Evolutionary conservation across 768 basidiomycete species (phyloP), one percentile per base, ranked within the genome.

Genomic region (Leccinum longicurvipes): DNA sequence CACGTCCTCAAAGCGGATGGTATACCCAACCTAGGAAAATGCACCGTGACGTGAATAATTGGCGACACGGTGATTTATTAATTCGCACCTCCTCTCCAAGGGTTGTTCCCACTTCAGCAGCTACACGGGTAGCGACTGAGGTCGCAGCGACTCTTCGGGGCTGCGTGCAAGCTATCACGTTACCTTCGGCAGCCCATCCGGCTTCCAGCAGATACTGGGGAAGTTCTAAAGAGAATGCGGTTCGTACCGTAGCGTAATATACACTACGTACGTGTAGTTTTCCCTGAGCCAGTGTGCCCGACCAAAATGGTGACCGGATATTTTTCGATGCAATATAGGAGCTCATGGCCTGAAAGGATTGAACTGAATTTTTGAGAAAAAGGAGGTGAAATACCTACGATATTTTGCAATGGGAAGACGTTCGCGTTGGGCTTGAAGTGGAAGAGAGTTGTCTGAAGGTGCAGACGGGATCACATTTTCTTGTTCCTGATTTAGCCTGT

Each of bases 261-360:
- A 1, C 27, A 25, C 44, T 28, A 78, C 89, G 69, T 61, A 96
- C 94, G 96, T 60, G 96, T 99, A 7, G 94, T 96, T 75, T 99
- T 98, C 46, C 97, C 97, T 56, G 91, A 97, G 3, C 97, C 97
- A 0, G 97, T 98, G 65, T 98, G 91, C 9, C 91, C 96, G 9
- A 96, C 90, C 6, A 98, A 86, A 49, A 98, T 91, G 2, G 87
- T 79, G 9, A 94, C 88, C 4, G 88, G 87, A 66, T 87, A 81
- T 51, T 82, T 85, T 73, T 98, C 96, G 24, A 98, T 73, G 55
- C 87, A 86, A 64, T 91, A 89, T 8, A 98, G 72, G 3, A 98
- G 75, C 58, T 85, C 86, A 45, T 91, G 80, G 50, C 85, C 93
- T 95, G 67, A 27, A 46, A 19, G 23, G 32, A 25, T 9, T 48